These are phyloP conservation scores for Pseudohalonectria lignicola DNA, from an alignment of 2,329 filamentous ascomycete genomes.

Conservation along the genomic window DNA sequence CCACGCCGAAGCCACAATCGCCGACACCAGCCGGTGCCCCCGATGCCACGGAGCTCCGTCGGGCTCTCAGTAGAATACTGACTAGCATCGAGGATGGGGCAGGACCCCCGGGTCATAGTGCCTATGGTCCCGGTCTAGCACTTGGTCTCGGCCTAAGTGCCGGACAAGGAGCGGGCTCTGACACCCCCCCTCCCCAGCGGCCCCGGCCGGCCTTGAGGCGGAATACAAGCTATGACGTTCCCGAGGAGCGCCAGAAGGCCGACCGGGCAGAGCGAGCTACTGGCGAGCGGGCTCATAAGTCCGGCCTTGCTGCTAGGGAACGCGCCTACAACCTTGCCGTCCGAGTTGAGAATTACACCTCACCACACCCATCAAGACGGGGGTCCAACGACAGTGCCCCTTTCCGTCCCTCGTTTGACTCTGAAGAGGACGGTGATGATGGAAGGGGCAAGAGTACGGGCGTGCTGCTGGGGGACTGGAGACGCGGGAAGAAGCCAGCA, in stretches of 20 bases:
- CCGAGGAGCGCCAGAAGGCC: background rate
- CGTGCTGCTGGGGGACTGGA: background rate
- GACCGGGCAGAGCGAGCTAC: constrained; percentile 1
- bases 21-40: background rate
- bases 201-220: background rate
- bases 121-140: background rate
- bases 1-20: background rate
- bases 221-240: constrained; percentile 2
- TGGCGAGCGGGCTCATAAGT: constrained; percentile 1
- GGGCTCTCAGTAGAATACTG: constrained; percentile 1
- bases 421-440: constrained; percentile 1
- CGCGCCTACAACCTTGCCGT: constrained; percentile 3
- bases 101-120: background rate
- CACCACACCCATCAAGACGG: background rate
- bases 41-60: constrained; percentile 2
- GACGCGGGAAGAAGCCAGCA: background rate
- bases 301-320: background rate
- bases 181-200: background rate
- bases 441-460: background rate
- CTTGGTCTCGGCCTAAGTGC: background rate
- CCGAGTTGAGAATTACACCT: constrained; percentile 2
- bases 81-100: background rate
- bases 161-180: background rate
- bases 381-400: background rate
- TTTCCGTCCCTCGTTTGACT: background rate